Evolutionary conservation across 1,284 basidiomycete species (phyloP).

Genomic region (Apiotrichum porosum): DNA sequence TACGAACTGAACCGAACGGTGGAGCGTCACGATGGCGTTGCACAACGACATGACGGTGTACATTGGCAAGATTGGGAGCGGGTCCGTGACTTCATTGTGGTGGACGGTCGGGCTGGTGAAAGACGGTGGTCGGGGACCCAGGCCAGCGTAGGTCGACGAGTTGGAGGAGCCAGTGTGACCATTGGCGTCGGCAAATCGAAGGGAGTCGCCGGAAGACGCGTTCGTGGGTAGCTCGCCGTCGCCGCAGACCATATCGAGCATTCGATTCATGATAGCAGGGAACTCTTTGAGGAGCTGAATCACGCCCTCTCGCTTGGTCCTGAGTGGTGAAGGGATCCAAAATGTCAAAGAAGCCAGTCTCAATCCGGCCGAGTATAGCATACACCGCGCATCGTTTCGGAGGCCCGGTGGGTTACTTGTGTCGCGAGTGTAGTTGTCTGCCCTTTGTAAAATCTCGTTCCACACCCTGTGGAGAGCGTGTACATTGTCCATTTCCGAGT

Average conservation of each 20-base stretch:
- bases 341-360: slow-evolving; percentile 8
- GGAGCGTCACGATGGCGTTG: slow-evolving; percentile 1
- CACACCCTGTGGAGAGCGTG: not conserved
- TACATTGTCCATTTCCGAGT: not conserved
- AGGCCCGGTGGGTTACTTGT: slow-evolving; percentile 2
- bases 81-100: not conserved
- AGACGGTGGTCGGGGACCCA: too few relatives aligned
- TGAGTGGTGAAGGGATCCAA: slow-evolving; percentile 14
- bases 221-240: too few relatives aligned
- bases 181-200: too few relatives aligned
- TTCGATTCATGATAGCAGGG: slow-evolving; percentile 1
- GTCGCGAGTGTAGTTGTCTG: not conserved
- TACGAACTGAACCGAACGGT: slow-evolving; percentile 7
- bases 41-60: not conserved
- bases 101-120: too few relatives aligned
- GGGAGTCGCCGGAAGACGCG: too few relatives aligned
- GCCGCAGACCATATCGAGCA: slow-evolving; percentile 5
- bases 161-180: too few relatives aligned
- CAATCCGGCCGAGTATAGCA: slow-evolving; percentile 8
- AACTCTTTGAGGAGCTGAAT: slow-evolving; percentile 2
- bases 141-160: too few relatives aligned
- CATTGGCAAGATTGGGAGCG: not conserved
- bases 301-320: slow-evolving; percentile 3
- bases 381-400: slow-evolving; percentile 8
- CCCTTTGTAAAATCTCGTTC: not conserved